Evolutionary conservation across 192 early-diverging fungal species (phyloP), one percentile per base, ranked within the genome.

Genomic region (Spinellus fusiger): DNA sequence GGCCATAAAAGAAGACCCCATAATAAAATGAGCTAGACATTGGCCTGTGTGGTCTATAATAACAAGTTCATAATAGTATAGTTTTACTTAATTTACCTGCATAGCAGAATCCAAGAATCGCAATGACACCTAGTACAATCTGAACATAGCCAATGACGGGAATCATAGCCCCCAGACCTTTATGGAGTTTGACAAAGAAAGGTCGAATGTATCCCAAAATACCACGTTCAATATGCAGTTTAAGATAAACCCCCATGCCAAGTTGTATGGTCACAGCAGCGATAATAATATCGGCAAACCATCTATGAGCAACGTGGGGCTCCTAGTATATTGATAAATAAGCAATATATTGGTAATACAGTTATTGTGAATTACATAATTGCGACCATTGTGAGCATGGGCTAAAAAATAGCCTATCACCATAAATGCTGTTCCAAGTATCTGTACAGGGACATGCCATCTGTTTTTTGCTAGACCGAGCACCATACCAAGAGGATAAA

Each of bases 1-100:
- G 12, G 70, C 82, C 31, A 84, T 66, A 71, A 87, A 87, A 44
- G 85, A 85, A 32, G 80, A 83, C 29, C 85, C 85, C 85, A 87
- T 87, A 55, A 87, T 87, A 58, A 85, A 78, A 61, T 87, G 85
- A 2, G 85, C 85, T 56, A 87, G 62, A 46, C 85, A 87, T 60
- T 87, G 85, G 20, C 84, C 85, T 4, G 75, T 73, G 50, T 74
- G 72, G 2, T 82, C 85, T 74, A 60, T 4, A 44, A 35, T 54
- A 13, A 35, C 10, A 26, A 54, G 47, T 31, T 18, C 5, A 7
- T 54, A 31, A 15, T 8, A 5, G 4, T 34, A 56, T 58, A 35
- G 15, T 25, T n/a, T 23, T n/a, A 52, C n/a, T 0, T 35, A 61
- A 44, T 46, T 40, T 46, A 77, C 75, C 75, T 54, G 61, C 82